Percentiles rank a stretch among this genome's conserved stretches.
These are phyloP conservation scores for Torulaspora franciscae DNA, from an alignment of 805 yeast genomes.

Conservation along the genomic window DNA sequence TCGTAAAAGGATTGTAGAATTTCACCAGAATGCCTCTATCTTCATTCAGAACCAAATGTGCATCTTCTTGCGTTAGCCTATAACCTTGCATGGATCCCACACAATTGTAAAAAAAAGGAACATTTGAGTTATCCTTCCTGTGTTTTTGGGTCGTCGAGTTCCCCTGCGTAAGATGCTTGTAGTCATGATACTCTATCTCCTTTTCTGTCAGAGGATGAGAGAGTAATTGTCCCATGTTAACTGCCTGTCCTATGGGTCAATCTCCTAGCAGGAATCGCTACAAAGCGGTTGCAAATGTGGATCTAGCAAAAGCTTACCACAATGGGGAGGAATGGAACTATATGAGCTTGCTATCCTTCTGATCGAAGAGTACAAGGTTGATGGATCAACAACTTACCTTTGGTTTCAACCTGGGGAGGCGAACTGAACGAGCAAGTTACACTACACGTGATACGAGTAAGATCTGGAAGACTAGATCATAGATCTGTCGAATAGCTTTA, in stretches of 20 bases:
- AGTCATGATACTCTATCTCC: constrained; percentile 43
- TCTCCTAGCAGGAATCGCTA: not conserved
- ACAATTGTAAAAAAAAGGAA: constrained; percentile 47
- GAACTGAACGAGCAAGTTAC: constrained; percentile 2
- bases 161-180: constrained; percentile 26
- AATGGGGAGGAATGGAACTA: too few relatives aligned
- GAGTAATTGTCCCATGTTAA: constrained; percentile 62
- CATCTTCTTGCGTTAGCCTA: constrained; percentile 70
- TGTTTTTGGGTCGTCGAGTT: constrained; percentile 8
- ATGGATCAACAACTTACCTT: not conserved
- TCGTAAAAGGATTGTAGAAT: constrained; percentile 31
- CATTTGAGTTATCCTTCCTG: not conserved
- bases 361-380: not conserved
- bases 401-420: not conserved
- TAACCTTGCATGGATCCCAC: constrained; percentile 79
- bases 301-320: too few relatives aligned
- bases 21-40: constrained; percentile 39
- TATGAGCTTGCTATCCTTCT: too few relatives aligned
- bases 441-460: not conserved
- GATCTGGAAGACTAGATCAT: not conserved
- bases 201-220: constrained; percentile 74
- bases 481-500: not conserved
- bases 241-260: not conserved
- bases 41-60: constrained; percentile 51
- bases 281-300: not conserved